A percentile compares a stretch with the other conserved stretches of the same genome.
Evolutionary conservation across 2,329 filamentous ascomycete genomes (phyloP).

Genomic region (Nakataea oryzae): DNA sequence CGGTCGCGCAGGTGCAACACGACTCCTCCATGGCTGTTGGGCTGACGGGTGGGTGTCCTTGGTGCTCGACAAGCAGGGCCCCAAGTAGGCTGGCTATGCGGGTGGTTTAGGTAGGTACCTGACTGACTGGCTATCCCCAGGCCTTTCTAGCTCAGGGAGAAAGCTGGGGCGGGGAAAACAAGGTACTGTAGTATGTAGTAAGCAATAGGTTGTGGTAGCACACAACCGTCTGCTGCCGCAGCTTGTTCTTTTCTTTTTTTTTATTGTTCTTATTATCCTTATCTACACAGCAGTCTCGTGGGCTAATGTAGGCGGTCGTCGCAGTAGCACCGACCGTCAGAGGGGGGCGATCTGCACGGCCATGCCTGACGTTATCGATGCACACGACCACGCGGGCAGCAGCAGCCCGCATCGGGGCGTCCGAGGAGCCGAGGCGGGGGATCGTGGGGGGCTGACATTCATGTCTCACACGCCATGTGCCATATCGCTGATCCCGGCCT

Average conservation of each 20-base stretch:
- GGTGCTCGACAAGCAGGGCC: too few species aligned
- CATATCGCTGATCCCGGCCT: neutral
- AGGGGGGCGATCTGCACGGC: neutral
- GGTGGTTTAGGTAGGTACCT: too few species aligned
- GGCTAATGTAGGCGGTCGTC: too few species aligned
- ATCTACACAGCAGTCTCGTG: too few species aligned
- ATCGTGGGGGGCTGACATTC: neutral
- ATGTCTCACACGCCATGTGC: neutral
- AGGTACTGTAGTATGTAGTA: too few species aligned
- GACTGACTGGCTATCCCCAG: too few species aligned
- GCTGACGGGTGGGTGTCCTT: too few species aligned
- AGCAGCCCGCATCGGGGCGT: neutral
- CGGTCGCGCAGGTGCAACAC: constrained; percentile 61
- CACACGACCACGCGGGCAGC: neutral
- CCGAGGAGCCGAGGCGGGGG: neutral
- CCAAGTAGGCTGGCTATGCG: too few species aligned
- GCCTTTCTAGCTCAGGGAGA: too few species aligned
- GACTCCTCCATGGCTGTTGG: constrained; percentile 29
- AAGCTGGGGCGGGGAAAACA: too few species aligned
- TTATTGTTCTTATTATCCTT: neutral
- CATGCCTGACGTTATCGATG: neutral
- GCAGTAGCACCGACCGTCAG: too few species aligned
- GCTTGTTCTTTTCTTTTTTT: neutral
- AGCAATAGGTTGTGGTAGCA: neutral
- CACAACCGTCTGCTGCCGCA: neutral